Base-by-base conservation (phyloP, 2,329 filamentous ascomycete species). In the Aspergillus versicolor region DNA sequence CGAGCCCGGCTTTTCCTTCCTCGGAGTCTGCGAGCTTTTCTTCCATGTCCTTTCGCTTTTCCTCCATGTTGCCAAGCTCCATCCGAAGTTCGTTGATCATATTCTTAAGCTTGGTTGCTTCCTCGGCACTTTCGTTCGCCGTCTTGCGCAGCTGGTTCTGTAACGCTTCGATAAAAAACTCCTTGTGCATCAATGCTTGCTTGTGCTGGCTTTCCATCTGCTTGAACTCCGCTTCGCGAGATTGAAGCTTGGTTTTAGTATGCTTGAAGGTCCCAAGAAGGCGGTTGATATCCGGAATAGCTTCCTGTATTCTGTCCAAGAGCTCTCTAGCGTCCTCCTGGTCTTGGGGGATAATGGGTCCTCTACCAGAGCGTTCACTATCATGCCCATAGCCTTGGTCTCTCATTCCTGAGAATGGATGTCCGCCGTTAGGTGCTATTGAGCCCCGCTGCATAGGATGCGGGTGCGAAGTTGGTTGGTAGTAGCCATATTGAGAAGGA, bases 111-210 rank as follows among this genome's bases (percentile, higher is more conserved):
- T 68, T 73, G 8, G 71, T 68, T 51, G 73, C 76, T 61, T 84
- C 81, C 45, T 76, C 75, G 0, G 79, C 78, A 58, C 79, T 79
- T 57, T 82, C 79, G 52, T 77, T 77, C 46, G 79, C 77, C 17
- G 80, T 72, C 45, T 76, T 77, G 44, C 77, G 75, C 64, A 83
- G 75, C 63, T 81, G 80, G 22, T 77, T 74, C 54, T 80, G 80
- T 59, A 84, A 63, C 13, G 77, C 74, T 59, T 79, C 76, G 54
- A 84, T 81, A 61, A 84, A 80, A 51, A 74, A 77, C 47, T 84
- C 81, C 64, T 83, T 83, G 52, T 76, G 75, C 68, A 79, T 77
- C 37, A 83, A 65, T 30, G 75, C 77, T 58, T 82, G 79, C 48
- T 81, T 76, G 59, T 83, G 79, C 57, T 82, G 79, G 42, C 70